Conservation (phyloP, 1,139 yeast species). For the Geotrichum phurueaensis region DNA sequence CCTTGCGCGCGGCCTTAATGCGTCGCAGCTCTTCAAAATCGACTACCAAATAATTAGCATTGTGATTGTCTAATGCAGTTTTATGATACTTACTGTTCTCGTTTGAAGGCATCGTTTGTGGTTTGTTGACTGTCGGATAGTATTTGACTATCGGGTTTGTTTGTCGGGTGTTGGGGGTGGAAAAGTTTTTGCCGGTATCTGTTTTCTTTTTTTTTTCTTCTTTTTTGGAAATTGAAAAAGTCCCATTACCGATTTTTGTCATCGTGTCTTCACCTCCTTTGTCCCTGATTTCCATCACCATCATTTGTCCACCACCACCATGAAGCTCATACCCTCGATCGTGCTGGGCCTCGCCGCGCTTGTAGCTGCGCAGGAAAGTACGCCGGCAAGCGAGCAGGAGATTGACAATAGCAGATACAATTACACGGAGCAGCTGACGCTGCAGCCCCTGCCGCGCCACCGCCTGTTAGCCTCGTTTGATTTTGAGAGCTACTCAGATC, state of each 20-base stretch:
- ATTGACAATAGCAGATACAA: constrained; percentile 8
- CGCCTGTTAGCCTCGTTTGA: constrained; percentile 61
- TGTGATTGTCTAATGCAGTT: not conserved
- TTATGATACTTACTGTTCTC: not conserved
- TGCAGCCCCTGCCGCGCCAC: constrained; percentile 69
- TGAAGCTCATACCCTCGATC: not conserved
- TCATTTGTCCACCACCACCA: not conserved
- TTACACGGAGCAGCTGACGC: constrained; percentile 53
- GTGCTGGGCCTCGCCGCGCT: not conserved
- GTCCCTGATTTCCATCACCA: not conserved
- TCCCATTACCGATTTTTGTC: not conserved
- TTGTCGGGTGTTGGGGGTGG: not conserved
- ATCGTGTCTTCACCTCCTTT: not conserved
- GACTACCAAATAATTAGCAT: not conserved
- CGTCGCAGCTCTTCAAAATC: constrained; percentile 12
- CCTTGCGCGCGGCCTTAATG: constrained; percentile 10
- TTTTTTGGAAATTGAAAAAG: not conserved
- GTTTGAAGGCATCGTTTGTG: not conserved
- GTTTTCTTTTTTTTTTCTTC: not conserved
- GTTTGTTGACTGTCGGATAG: not conserved
- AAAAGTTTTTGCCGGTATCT: not conserved
- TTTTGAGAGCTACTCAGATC: constrained; percentile 56
- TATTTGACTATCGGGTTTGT: not conserved
- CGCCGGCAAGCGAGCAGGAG: not conserved
- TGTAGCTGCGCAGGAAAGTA: not conserved